Conservation (phyloP, 1,284 basidiomycete genomes). For the Trichosporon ovoides region DNA sequence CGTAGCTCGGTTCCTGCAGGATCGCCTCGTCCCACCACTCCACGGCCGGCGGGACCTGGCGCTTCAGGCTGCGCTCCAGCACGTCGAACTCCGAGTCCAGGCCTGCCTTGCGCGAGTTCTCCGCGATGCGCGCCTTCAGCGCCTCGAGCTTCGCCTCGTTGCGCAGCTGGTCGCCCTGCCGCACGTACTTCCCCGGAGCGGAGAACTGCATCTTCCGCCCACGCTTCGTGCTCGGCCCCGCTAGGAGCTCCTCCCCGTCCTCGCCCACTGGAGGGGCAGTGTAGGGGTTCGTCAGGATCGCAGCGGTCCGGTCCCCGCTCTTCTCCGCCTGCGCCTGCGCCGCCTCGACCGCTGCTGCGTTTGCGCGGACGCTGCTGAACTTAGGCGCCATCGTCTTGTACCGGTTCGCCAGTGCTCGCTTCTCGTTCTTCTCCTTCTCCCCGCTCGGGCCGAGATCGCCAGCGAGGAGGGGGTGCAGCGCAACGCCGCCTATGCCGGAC, state of each 20-base stretch:
- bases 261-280: conserved; percentile 51
- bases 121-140: conserved; percentile 85
- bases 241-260: conserved; percentile 60
- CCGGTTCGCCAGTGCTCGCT: conserved; percentile 45
- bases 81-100: conserved; percentile 86
- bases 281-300: conserved; percentile 61
- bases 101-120: conserved; percentile 85
- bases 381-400: conserved; percentile 97
- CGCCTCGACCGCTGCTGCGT: conserved; percentile 20
- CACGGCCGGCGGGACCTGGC: conserved; percentile 75
- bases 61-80: conserved; percentile 78
- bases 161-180: conserved; percentile 74
- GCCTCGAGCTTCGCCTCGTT: conserved; percentile 80
- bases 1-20: conserved; percentile 65
- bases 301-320: conserved; percentile 18
- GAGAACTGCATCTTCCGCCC: conserved; percentile 71
- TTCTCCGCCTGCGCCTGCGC: conserved; percentile 9
- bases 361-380: conserved; percentile 83
- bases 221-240: conserved; percentile 46
- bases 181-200: conserved; percentile 82
- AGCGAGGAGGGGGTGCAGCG: conserved; percentile 78
- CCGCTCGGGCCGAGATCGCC: conserved; percentile 51
- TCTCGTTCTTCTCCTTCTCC: conserved; percentile 39
- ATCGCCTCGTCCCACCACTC: conserved; percentile 98
- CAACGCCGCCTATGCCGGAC: conserved; percentile 51